Conservation (phyloP, 192 early-diverging fungal species). For the Linnemannia elongata region DNA sequence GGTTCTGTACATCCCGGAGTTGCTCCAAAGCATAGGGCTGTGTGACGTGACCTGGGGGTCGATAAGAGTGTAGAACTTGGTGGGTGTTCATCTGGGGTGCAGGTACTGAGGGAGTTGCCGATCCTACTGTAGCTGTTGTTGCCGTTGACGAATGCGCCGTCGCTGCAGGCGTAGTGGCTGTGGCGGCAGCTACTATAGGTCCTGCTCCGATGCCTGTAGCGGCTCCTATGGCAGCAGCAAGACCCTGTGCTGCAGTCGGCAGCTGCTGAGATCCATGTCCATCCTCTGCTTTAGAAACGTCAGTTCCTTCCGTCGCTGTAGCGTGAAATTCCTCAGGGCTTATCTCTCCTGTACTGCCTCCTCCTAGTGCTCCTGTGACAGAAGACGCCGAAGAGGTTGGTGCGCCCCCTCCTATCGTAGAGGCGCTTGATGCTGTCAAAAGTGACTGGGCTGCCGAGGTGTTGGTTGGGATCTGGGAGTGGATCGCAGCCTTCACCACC, state of each 20-base stretch:
- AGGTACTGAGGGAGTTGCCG: conserved; percentile 1
- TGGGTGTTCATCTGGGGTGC: conserved; percentile 12
- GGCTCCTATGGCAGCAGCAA: background rate
- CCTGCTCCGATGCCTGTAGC: background rate
- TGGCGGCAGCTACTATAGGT: background rate
- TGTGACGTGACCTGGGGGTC: conserved; percentile 46
- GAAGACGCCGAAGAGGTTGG: background rate
- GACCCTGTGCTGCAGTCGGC: background rate
- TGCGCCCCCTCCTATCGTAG: background rate
- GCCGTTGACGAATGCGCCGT: background rate
- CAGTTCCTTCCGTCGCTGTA: background rate
- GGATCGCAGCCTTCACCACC: conserved; percentile 45
- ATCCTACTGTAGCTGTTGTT: background rate
- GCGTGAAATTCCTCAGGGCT: background rate
- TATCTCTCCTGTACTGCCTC: background rate
- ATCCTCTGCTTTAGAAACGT: background rate
- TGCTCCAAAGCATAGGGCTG: conserved; percentile 53
- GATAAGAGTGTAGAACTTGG: conserved; percentile 28
- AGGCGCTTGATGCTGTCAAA: background rate
- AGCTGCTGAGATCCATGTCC: background rate
- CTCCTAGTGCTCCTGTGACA: background rate
- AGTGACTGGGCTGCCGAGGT: background rate
- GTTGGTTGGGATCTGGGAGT: conserved; percentile 24
- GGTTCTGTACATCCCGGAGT: conserved; percentile 48
- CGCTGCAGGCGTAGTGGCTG: background rate